Evolutionary conservation across 2,329 filamentous ascomycete genomes (phyloP).

Genomic region (Phialocephala sp.): DNA sequence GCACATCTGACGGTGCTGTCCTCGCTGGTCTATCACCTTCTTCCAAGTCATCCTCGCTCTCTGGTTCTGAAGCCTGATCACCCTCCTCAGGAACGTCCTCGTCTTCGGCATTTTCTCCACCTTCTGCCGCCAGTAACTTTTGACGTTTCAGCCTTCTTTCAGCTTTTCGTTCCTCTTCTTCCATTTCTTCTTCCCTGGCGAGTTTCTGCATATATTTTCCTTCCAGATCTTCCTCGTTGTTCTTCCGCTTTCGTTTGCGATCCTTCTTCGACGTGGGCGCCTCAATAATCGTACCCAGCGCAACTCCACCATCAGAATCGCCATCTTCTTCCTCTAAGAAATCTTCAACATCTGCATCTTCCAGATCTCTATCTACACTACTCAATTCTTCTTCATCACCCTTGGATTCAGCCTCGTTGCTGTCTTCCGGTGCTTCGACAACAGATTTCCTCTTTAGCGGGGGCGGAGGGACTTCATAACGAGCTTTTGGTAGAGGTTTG

Average conservation of each 20-base stretch:
- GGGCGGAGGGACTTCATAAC: constrained; percentile 44
- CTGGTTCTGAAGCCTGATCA: constrained; percentile 37
- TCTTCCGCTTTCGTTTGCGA: constrained; percentile 68
- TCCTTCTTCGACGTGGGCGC: constrained; percentile 47
- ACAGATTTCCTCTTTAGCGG: constrained; percentile 33
- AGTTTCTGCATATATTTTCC: constrained; percentile 72
- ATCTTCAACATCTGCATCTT: constrained; percentile 42
- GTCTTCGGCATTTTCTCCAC: constrained; percentile 42
- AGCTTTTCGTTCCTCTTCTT: constrained; percentile 53
- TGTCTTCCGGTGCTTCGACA: constrained; percentile 36
- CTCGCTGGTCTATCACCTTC: constrained; percentile 44
- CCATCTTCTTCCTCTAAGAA: constrained; percentile 44
- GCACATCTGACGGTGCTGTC: constrained; percentile 49
- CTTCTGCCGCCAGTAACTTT: constrained; percentile 51
- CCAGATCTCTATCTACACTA: constrained; percentile 44
- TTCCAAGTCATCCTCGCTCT: constrained; percentile 38
- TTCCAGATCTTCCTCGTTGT: constrained; percentile 72
- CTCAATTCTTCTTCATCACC: constrained; percentile 50
- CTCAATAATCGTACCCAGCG: constrained; percentile 51
- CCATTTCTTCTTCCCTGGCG: constrained; percentile 62
- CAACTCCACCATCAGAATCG: constrained; percentile 44
- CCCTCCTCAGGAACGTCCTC: constrained; percentile 44
- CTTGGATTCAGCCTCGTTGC: constrained; percentile 46
- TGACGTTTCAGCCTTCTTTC: constrained; percentile 55
- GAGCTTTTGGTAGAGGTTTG: constrained; percentile 42